phyloP scores from a whole-genome alignment of 2,329 filamentous ascomycete genomes.

The Hypomyces rosellus region DNA sequence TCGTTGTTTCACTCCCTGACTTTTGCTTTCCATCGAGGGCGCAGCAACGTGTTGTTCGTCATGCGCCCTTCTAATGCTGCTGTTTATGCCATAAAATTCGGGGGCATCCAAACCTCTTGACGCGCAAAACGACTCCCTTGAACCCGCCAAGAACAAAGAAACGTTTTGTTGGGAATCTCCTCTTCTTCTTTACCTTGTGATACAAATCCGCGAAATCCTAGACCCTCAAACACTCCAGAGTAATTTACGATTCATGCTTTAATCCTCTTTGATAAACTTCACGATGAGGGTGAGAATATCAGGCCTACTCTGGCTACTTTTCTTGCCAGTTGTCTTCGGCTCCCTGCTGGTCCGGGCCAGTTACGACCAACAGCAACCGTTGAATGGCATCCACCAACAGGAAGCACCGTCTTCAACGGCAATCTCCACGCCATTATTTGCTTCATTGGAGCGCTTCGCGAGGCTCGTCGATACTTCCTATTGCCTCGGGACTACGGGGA shows the following conservation, averaged over 20 bases:
- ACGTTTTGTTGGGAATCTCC: too few relatives aligned
- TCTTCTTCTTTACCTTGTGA: too few relatives aligned
- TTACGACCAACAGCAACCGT: constrained; percentile 6
- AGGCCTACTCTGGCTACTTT: constrained; percentile 2
- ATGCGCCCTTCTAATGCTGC: neutral
- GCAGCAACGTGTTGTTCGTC: neutral
- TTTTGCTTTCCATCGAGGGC: neutral
- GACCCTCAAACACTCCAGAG: too few relatives aligned
- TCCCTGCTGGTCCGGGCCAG: constrained; percentile 1
- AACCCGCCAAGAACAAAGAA: neutral
- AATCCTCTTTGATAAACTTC: neutral
- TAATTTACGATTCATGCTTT: constrained; percentile 1
- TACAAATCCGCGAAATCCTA: too few relatives aligned
- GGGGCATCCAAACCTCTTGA: neutral
- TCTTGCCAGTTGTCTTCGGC: constrained; percentile 1
- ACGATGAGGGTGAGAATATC: constrained; percentile 6
- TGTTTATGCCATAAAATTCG: neutral
- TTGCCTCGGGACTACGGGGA: constrained; percentile 80
- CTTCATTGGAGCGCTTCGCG: constrained; percentile 78
- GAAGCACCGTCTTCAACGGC: neutral
- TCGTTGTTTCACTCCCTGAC: neutral
- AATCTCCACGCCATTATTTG: constrained; percentile 62
- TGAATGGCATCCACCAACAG: neutral
- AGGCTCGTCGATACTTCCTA: constrained; percentile 91
- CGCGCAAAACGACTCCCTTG: neutral